Evolutionary conservation across 23 red algal species (phyloP), one percentile per base, ranked within the genome.

Genomic region (Gracilaria vermiculophylla): DNA sequence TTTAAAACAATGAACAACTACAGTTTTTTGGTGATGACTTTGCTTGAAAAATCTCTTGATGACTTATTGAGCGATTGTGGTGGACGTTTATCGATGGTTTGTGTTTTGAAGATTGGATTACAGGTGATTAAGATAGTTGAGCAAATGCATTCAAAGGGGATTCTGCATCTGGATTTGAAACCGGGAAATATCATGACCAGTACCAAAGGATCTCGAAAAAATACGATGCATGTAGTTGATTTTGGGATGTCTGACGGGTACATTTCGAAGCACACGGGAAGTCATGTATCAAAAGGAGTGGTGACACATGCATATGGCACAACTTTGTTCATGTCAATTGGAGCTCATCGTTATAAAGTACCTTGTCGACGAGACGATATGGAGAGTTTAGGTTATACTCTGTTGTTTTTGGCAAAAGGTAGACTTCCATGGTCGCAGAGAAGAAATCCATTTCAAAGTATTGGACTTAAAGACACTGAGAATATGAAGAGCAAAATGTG

Each of bases 101-200:
- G 54, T 58, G 54, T 58, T 3, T 11, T 58, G 2, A 58, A 58
- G 21, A 11, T 11, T 16, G 54, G 54, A 28, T 28, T 58, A 8
- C 19, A 28, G 24, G 5, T 58, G 3, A 58, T 58, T 28, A 28
- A 58, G 12, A 16, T 58, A 7, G 8, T 58, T 29, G 1, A 11
- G 1, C 23, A 58, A 11, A 28, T 58, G 6, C 54, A 58, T 16
- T 58, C 54, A 0, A 58, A 25, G 29, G 54, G 54, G 4, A 58
- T 58, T 25, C 6, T 73, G 16, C 67, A 45, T 73, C 67, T 73
- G 23, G 67, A 48, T 45, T 4, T 73, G 67, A 73, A 73, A 27
- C 67, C 67, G 2, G 33, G 28, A 42, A 42, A 42, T 24, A 73
- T 73, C 19, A 48, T 73, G 37, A 73, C 21, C 5, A 5, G 32